Percentiles rank a stretch among this genome's conserved stretches.
phyloP scores from a whole-genome alignment of 768 basidiomycete species.

The Plicaturopsis crispa region DNA sequence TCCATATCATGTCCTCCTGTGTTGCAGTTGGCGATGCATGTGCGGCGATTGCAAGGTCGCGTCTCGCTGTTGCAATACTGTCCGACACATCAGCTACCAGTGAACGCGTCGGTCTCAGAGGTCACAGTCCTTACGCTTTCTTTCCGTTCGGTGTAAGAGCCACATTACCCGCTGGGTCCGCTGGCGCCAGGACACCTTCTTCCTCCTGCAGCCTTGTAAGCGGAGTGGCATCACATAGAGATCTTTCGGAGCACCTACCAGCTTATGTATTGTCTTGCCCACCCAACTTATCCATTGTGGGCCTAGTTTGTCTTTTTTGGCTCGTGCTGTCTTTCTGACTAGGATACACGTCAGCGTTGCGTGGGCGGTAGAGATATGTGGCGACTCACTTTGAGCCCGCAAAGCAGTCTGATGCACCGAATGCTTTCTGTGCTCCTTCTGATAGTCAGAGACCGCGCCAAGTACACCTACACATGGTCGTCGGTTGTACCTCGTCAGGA shows the following conservation, averaged over 20 bases:
- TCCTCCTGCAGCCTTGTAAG: slow-evolving; percentile 24
- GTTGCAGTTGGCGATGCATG: slow-evolving; percentile 16
- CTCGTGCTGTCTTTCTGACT: slow-evolving; percentile 40
- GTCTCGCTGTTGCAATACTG: slow-evolving; percentile 27
- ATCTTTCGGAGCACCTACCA: slow-evolving; percentile 22
- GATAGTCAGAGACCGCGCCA: slow-evolving; percentile 33
- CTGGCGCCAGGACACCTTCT: slow-evolving; percentile 32
- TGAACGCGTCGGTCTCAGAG: not conserved
- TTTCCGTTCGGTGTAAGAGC: slow-evolving; percentile 35
- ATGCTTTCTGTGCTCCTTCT: slow-evolving; percentile 36
- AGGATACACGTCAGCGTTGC: not conserved
- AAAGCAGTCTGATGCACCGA: slow-evolving; percentile 38
- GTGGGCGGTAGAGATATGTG: not conserved
- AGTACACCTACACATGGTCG: slow-evolving; percentile 41
- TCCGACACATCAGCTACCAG: too few species aligned
- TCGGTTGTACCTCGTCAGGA: too few species aligned
- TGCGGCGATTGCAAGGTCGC: slow-evolving; percentile 18
- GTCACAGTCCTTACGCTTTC: slow-evolving; percentile 29
- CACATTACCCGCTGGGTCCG: slow-evolving; percentile 27
- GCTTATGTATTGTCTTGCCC: slow-evolving; percentile 32
- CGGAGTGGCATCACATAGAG: not conserved
- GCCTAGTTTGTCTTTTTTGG: slow-evolving; percentile 36
- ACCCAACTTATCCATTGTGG: slow-evolving; percentile 44
- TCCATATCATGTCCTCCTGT: slow-evolving; percentile 31
- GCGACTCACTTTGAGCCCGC: slow-evolving; percentile 32